Percentiles rank a stretch among this genome's conserved stretches.
Conservation (phyloP, 345 rosid species). For the Hirschfeldia incana region DNA sequence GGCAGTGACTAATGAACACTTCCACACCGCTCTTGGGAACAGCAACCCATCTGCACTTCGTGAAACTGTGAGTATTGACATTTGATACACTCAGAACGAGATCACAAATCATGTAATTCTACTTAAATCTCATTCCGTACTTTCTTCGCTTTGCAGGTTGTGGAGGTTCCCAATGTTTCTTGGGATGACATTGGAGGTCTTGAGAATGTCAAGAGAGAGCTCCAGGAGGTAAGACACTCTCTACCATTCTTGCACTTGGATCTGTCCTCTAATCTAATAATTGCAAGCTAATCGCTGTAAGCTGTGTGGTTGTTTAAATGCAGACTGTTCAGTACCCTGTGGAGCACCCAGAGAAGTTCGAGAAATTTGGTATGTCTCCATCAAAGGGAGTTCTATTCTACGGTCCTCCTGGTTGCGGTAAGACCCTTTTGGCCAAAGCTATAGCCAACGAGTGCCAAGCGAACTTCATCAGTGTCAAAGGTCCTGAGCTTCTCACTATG, state of each 20-base stretch:
- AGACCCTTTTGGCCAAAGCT: conserved; percentile 96
- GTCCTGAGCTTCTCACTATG: conserved; percentile 97
- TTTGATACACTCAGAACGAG: neutral
- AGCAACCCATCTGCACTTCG: conserved; percentile 92
- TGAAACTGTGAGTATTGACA: conserved; percentile 66
- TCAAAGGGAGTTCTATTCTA: conserved; percentile 97
- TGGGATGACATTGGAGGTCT: conserved; percentile 98
- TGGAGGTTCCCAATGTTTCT: conserved; percentile 87
- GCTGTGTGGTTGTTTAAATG: conserved; percentile 14
- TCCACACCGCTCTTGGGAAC: conserved; percentile 85
- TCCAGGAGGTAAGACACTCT: conserved; percentile 69
- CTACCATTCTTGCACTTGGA: conserved; percentile 2
- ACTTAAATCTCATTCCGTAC: neutral
- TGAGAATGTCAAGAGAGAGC: conserved; percentile 93
- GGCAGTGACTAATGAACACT: conserved; percentile 95
- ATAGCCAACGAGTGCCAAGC: conserved; percentile 98
- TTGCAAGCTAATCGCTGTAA: conserved; percentile 1
- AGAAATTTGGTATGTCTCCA: conserved; percentile 98
- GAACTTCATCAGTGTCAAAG: conserved; percentile 94
- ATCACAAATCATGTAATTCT: neutral
- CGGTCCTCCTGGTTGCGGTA: conserved; percentile 98
- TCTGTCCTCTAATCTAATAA: conserved; percentile 2
- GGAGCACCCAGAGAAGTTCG: conserved; percentile 97
- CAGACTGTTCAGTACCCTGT: conserved; percentile 99
- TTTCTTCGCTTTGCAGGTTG: conserved; percentile 55